Base-by-base conservation (phyloP, 768 basidiomycete species). In the Aureoboletus auriporus region DNA sequence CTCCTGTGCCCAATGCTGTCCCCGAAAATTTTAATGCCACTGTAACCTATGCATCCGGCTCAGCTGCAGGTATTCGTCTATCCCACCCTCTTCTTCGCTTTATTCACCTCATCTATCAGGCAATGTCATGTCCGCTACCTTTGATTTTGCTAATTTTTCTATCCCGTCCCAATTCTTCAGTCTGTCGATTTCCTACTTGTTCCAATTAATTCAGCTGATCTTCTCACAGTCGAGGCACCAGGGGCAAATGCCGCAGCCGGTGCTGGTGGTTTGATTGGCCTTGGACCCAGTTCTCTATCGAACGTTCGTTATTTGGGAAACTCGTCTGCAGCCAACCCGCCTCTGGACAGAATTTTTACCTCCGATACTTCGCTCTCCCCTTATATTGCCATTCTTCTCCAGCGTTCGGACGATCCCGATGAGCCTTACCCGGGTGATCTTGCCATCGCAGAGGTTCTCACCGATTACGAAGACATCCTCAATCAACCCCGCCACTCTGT, bases 341-440 rank as follows among this genome's bases (percentile, higher is more conserved):
- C 82, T 31, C 70, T 86, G 8, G 81, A 86, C 66, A 74, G 80
- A 38, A 80, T 86, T 51, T 89, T 90, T 62, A 60, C 66, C 7
- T 76, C 81, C 54, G 74, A 87, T 58, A 65, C 67, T 8, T 69
- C 77, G n/a, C 68, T 78, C 2, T 75, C 82, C 0, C 84, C 86
- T 59, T 78, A 68, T 52, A 71, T 89, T 46, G 77, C 84, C 0
- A 69, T 89, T 50, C 74, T 84, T 29, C 75, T 90, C 27, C 78
- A 80, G 27, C 79, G 88, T 20, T 69, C 74, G 10, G 66, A 76
- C 50, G 84, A 82, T 57, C 76, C 78, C 10, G 65, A 66, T 1
- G 71, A 78, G 35, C 67, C 61, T 9, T 78, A 75, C 41, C 76
- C 75, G 1, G 87, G 88, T 5, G 75, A 80, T 46, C 68, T 89